These are phyloP conservation scores for Pelagophyceae sp. DNA, from an alignment of 352 stramenopile genomes.

Conservation along the genomic window DNA sequence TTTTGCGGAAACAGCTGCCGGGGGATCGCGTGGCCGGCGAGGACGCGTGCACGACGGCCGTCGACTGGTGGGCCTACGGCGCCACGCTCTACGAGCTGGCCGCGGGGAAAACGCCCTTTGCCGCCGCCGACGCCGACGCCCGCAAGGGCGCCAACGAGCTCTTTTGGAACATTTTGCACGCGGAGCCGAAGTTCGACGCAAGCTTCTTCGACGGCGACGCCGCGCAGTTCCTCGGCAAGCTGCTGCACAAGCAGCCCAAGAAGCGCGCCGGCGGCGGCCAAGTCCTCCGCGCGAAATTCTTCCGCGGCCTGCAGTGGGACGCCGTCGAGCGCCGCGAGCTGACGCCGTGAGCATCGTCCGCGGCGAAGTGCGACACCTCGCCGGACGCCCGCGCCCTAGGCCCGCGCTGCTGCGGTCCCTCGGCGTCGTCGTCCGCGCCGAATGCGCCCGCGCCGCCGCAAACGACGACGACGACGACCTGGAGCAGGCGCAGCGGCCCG, in stretches of 20 bases:
- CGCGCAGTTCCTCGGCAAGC: not conserved
- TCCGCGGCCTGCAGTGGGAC: not conserved
- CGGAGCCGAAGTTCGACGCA: not conserved
- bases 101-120: constrained; percentile 17
- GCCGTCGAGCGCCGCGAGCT: not conserved
- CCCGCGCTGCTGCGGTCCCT: too few relatives aligned
- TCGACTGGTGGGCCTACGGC: constrained; percentile 40
- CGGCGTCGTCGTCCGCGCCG: not conserved
- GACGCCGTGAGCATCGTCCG: not conserved
- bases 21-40: too few relatives aligned
- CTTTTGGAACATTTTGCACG: constrained; percentile 19
- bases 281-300: not conserved
- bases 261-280: not conserved
- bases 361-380: not conserved
- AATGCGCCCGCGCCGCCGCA: not conserved
- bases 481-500: not conserved
- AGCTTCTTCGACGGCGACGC: not conserved
- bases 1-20: constrained; percentile 26
- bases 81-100: constrained; percentile 31
- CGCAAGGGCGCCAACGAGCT: not conserved
- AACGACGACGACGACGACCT: not conserved
- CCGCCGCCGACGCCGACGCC: not conserved
- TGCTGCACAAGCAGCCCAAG: not conserved
- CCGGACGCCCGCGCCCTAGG: too few relatives aligned
- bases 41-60: constrained; percentile 23